Evolutionary conservation across 768 basidiomycete genomes (phyloP).

Genomic region (Suillus paluster): DNA sequence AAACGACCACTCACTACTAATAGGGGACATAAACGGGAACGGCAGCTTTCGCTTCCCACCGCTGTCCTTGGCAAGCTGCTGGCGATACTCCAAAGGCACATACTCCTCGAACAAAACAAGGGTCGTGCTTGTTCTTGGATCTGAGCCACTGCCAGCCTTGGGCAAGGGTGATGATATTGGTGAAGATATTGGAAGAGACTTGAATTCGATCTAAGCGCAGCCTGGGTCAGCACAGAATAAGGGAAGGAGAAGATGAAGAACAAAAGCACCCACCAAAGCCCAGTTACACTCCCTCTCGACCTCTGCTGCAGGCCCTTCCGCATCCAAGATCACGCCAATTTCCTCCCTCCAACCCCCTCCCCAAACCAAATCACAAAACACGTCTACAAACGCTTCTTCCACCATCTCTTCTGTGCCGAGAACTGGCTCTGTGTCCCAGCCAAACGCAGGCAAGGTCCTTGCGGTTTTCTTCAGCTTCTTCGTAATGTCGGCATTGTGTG

Average conservation of each 20-base stretch:
- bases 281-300: constrained; percentile 87
- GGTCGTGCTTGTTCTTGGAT: constrained; percentile 74
- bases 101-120: constrained; percentile 93
- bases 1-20: constrained; percentile 10
- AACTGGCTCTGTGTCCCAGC: constrained; percentile 90
- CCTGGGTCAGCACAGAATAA: constrained; percentile 9
- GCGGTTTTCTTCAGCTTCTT: constrained; percentile 86
- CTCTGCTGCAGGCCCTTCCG: constrained; percentile 51
- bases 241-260: not conserved
- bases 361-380: constrained; percentile 81
- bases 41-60: constrained; percentile 66
- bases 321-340: constrained; percentile 85
- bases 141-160: constrained; percentile 31
- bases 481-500: constrained; percentile 70
- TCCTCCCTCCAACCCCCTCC: constrained; percentile 86
- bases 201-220: constrained; percentile 77
- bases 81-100: constrained; percentile 86
- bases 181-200: constrained; percentile 59
- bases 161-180: constrained; percentile 18
- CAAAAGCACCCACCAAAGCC: constrained; percentile 70
- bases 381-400: constrained; percentile 90
- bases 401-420: constrained; percentile 78
- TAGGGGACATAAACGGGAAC: constrained; percentile 63
- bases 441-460: constrained; percentile 74
- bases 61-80: constrained; percentile 64